Base-by-base conservation (phyloP, 1,284 basidiomycete species). In the Tilletia caries region DNA sequence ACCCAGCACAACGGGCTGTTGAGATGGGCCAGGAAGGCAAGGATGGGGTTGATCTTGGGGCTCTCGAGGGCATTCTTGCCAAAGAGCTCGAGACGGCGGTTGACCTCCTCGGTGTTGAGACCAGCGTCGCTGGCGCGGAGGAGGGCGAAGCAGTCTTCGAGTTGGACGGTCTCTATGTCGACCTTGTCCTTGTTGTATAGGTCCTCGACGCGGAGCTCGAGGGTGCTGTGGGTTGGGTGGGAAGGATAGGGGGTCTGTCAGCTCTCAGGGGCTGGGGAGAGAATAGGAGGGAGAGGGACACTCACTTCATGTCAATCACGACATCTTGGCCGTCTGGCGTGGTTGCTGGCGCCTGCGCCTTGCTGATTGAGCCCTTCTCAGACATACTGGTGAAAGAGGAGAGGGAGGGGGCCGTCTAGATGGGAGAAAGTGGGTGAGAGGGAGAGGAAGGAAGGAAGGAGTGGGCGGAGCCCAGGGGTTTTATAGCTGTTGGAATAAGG, bases 141-240 rank as follows among this genome's bases (percentile, higher is more conserved):
- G 73, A 98, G 90, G 75, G 91, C 92, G 89, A 95, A 95, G 85
- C 97, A 93, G 83, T 97, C 94, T 78, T 95, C 93, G 84, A 98
- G 91, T 79, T 93, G 91, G 82, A 98, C 91, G 65, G 93, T 95
- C 87, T 97, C 95, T 69, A 98, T 88, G 85, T 98, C 95, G 85
- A 98, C 95, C 87, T 98, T 98, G 86, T 97, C 93, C 87, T 95
- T 96, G 86, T 95, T 92, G 85, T 95, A 96, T 20, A 98, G 86
- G 85, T 98, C 93, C 85, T 95, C 92, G 12, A 92, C 92, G 84
- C 90, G 93, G 79, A 95, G 87, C 85, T 93, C 91, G 76, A 95
- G 93, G 67, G 83, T 82, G 73, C 79, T 80, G 48, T 50, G 8
- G 10, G 41, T 44, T 8, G 41, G 41, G 48, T n/a, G 23, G 48